Base-by-base conservation (phyloP, 2,329 filamentous ascomycete genomes). In the Verticillium isaacii region DNA sequence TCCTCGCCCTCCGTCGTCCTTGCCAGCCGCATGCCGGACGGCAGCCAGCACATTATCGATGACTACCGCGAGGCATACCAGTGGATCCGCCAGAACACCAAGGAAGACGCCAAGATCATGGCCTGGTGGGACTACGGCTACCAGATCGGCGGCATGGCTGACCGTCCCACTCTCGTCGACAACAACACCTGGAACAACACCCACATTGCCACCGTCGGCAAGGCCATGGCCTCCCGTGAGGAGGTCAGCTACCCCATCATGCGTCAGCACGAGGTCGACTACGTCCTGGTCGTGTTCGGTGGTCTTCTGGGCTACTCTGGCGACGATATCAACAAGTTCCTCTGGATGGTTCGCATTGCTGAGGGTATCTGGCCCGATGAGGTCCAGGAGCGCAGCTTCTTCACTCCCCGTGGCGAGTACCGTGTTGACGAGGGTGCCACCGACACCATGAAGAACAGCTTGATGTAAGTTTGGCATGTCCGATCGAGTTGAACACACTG, bases 111-210 rank as follows among this genome's bases (percentile, higher is more conserved):
- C 73, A 99, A 98, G 85, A 90, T 99, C 74, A 98, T 98, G 94
- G 95, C 93, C 1, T 99, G 95, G 95, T 99, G 95, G 95, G 95
- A 99, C 75, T 99, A 99, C 72, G 95, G 95, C 67, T 99, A 99
- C 81, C 95, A 99, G 80, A 99, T 99, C 76, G 95, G 95, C 80
- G 95, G 95, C 68, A 99, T 99, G 95, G 95, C 95, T 58, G 95
- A 99, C 76, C 87, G 95, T 60, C 95, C 95, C 37, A 99, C 95
- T 1, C 84, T 99, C 37, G 95, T 99, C 37, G 95, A 99, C 82
- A 99, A 99, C 83, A 99, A 99, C 81, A 99, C 95, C 2, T 99
- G 95, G 95, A 99, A 99, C 83, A 99, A 99, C 82, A 99, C 95
- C 8, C 95, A 99, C 76, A 99, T 99, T 78, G 95, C 95, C 60